A percentile compares a stretch with the other conserved stretches of the same genome.
Conservation (phyloP, 2,329 filamentous ascomycete genomes). For the Dendrostoma leiphaemia region DNA sequence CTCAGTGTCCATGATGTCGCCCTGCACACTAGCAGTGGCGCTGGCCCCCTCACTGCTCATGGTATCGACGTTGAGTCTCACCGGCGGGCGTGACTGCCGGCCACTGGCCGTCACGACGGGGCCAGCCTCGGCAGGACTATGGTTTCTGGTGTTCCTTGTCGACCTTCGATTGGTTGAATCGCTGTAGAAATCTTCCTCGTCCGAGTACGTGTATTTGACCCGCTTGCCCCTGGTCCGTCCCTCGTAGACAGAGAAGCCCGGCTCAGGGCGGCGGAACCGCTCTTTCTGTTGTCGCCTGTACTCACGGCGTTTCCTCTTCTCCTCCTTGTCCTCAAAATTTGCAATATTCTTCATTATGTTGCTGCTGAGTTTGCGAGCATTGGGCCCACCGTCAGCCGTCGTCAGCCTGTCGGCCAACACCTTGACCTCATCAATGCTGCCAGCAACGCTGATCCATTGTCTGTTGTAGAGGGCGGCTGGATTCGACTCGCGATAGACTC, state of each 20-base stretch:
- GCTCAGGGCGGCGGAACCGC: slow-evolving; percentile 82
- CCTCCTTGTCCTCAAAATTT: slow-evolving; percentile 89
- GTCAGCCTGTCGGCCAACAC: slow-evolving; percentile 73
- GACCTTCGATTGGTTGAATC: slow-evolving; percentile 67
- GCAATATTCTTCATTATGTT: slow-evolving; percentile 79
- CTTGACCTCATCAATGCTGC: slow-evolving; percentile 82
- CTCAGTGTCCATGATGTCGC: slow-evolving; percentile 32
- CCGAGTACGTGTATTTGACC: slow-evolving; percentile 93
- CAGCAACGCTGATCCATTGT: slow-evolving; percentile 92
- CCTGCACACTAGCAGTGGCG: slow-evolving; percentile 44
- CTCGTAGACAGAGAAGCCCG: slow-evolving; percentile 91
- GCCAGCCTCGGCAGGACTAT: slow-evolving; percentile 69
- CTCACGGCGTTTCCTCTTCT: slow-evolving; percentile 92
- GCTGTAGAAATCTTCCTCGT: slow-evolving; percentile 72
- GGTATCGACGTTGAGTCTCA: slow-evolving; percentile 62
- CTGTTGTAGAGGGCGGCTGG: slow-evolving; percentile 65
- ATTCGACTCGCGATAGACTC: slow-evolving; percentile 92
- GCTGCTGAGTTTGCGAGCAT: slow-evolving; percentile 73
- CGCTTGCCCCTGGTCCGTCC: slow-evolving; percentile 94
- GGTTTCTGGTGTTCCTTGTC: slow-evolving; percentile 69
- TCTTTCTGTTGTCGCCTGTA: slow-evolving; percentile 85
- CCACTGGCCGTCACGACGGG: slow-evolving; percentile 78
- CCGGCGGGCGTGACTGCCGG: slow-evolving; percentile 72
- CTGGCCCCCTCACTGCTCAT: slow-evolving; percentile 47
- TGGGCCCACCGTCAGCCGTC: slow-evolving; percentile 73